A percentile compares a stretch with the other conserved stretches of the same genome.
Conservation (phyloP, 208 protist species). For the Trypanosoma scelopori region DNA sequence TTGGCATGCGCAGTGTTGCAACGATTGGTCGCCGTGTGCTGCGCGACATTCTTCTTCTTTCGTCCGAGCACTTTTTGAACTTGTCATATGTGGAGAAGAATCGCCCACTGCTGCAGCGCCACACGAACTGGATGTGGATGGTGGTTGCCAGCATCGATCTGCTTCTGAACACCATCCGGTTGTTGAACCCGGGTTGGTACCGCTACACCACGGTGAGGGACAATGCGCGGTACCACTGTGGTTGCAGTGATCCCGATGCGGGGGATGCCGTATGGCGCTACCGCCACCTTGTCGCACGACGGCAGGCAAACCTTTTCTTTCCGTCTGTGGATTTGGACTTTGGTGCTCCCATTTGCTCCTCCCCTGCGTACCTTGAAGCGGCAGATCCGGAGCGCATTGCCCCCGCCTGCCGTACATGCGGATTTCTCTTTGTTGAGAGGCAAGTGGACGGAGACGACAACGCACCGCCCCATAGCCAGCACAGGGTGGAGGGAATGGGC, state of each 20-base stretch:
- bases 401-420: constrained; percentile 72
- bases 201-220: constrained; percentile 71
- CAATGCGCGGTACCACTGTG: constrained; percentile 57
- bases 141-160: constrained; percentile 71
- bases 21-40: constrained; percentile 68
- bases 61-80: constrained; percentile 61
- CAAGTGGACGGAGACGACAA: constrained; percentile 21
- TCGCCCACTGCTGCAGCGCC: constrained; percentile 44
- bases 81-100: constrained; percentile 54
- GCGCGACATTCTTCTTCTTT: constrained; percentile 70
- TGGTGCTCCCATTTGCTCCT: constrained; percentile 71
- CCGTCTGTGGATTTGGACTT: constrained; percentile 80
- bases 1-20: constrained; percentile 67
- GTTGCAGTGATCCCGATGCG: constrained; percentile 47
- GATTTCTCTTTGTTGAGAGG: constrained; percentile 47
- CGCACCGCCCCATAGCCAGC: background rate
- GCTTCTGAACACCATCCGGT: constrained; percentile 71
- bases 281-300: constrained; percentile 55
- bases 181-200: constrained; percentile 64
- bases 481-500: constrained; percentile 33
- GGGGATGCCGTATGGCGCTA: constrained; percentile 43
- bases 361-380: constrained; percentile 71
- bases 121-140: constrained; percentile 72
- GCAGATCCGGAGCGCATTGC: constrained; percentile 65
- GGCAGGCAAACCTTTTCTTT: constrained; percentile 70